Percentiles rank a stretch among this genome's conserved stretches.
Evolutionary conservation across 441 rosid genomes (phyloP).

Genomic region (Gossypium lobatum): DNA sequence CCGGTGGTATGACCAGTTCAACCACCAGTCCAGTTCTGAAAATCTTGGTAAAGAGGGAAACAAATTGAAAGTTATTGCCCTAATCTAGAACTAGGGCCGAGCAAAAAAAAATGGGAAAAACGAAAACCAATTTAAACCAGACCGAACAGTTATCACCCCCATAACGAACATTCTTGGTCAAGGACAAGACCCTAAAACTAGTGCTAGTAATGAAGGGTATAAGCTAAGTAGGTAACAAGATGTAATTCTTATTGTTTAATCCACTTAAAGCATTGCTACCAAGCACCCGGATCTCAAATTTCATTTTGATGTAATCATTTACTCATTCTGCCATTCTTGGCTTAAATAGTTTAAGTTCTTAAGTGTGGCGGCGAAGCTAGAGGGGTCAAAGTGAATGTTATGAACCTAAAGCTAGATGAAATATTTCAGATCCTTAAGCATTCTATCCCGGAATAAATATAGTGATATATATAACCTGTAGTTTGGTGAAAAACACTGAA

Average conservation of each 20-base stretch:
- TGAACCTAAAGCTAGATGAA: background rate
- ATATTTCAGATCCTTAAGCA: background rate
- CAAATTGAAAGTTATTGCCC: background rate
- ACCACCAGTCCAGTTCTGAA: too few relatives aligned
- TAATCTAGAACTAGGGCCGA: background rate
- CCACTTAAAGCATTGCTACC: background rate
- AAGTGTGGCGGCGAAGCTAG: background rate
- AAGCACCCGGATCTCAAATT: background rate
- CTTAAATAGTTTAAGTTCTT: background rate
- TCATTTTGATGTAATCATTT: background rate
- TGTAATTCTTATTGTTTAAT: background rate
- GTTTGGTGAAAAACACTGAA: background rate
- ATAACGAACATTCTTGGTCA: conserved; percentile 8
- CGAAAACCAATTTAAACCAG: background rate
- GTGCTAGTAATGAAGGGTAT: background rate
- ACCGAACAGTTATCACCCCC: background rate
- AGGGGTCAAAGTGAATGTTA: background rate
- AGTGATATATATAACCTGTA: background rate
- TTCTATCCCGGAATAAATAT: background rate
- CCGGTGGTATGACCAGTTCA: too few relatives aligned
- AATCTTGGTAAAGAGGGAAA: background rate
- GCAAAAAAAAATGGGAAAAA: background rate
- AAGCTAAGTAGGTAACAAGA: background rate
- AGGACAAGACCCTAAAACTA: background rate
- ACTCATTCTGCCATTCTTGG: background rate